Percentiles rank a stretch among this genome's conserved stretches.
phyloP scores from a whole-genome alignment of 176 grass and related monocot genomes.

The Zizania latifolia region DNA sequence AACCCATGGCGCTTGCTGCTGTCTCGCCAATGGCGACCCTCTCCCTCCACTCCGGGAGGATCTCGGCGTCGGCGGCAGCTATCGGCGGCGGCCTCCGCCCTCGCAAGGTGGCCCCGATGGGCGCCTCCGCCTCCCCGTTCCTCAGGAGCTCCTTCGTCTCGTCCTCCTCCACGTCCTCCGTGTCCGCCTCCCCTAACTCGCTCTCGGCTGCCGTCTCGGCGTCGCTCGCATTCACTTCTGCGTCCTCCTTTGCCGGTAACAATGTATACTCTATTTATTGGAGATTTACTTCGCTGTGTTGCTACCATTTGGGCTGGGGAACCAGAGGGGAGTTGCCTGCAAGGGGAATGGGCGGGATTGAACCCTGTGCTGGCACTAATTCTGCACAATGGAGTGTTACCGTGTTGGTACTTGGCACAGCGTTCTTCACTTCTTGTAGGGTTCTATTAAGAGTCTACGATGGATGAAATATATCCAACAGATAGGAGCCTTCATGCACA shows the following conservation, averaged over 20 bases:
- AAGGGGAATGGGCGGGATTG: neutral
- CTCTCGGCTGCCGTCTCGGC: constrained; percentile 39
- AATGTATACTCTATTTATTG: neutral
- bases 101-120: neutral
- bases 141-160: constrained; percentile 53
- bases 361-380: neutral
- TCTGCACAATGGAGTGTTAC: neutral
- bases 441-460: too few species aligned
- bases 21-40: constrained; percentile 48
- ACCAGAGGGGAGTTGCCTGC: neutral
- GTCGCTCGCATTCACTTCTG: constrained; percentile 49
- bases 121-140: constrained; percentile 27
- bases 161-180: constrained; percentile 40
- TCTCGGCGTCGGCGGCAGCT: constrained; percentile 25
- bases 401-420: too few species aligned
- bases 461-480: neutral
- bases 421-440: too few species aligned
- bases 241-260: constrained; percentile 63
- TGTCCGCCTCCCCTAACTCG: constrained; percentile 44
- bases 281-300: neutral
- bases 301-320: neutral
- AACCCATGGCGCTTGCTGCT: constrained; percentile 42
- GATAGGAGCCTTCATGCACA: neutral
- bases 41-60: constrained; percentile 42
- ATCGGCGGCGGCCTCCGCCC: constrained; percentile 35